Conservation (phyloP, 305 asterid genomes). For the Solanum hybrid region DNA sequence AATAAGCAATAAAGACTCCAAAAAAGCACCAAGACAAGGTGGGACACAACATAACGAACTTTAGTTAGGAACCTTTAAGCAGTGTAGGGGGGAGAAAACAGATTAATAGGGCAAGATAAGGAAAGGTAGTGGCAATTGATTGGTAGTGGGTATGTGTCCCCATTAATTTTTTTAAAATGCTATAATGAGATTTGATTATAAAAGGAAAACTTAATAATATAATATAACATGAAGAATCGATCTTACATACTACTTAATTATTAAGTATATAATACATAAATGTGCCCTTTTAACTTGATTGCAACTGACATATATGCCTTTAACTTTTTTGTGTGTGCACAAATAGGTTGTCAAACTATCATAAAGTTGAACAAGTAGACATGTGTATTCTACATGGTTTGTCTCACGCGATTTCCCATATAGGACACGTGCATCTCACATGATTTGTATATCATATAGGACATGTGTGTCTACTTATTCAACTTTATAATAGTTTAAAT, state of each 20-base stretch:
- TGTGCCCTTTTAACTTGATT: no score
- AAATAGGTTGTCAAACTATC: not conserved
- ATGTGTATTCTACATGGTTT: no score
- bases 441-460: no score
- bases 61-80: constrained; percentile 4
- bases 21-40: not conserved
- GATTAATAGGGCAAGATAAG: not conserved
- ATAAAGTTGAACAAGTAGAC: not conserved
- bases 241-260: not conserved
- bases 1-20: not conserved
- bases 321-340: no score
- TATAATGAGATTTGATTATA: not conserved
- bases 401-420: not conserved
- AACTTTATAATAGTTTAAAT: not conserved
- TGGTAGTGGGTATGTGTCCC: constrained; percentile 9
- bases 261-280: no score
- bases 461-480: no score
- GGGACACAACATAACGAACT: constrained; percentile 4
- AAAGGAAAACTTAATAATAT: not conserved
- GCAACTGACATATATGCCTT: no score
- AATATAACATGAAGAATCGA: not conserved
- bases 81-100: not conserved
- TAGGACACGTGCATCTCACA: not conserved
- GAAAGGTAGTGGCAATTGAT: constrained; percentile 9
- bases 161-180: not conserved